Evolutionary conservation across 345 rosid species (phyloP), one percentile per base, ranked within the genome.

Genomic region (Toxicodendron radicans): DNA sequence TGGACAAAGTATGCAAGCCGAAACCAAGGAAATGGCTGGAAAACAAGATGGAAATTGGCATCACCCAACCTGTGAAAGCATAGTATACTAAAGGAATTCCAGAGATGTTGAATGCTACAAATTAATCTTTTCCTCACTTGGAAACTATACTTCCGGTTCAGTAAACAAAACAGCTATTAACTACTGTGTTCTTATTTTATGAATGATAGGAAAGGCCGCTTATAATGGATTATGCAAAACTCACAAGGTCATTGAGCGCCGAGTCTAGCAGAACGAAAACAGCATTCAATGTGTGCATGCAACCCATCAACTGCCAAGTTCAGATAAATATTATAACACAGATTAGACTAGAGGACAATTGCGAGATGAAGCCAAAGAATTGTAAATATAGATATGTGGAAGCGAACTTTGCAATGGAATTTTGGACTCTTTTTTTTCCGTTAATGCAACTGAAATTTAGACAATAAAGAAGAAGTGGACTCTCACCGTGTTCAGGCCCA

Each of bases 11-110:
- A 95, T 8, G 93, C 88, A 0, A 93, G 61, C 78, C 97, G 87
- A 85, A 89, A 90, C 97, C 96, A 90, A 13, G 97, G 98, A 70
- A 93, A 95, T 27, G 83, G 73, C 91, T 87, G 91, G 49, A 79
- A 51, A 33, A 17, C 53, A 62, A 58, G n/a, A 68, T 18, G 27
- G 70, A 9, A 61, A 23, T 24, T 23, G 24, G 32, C 1, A 20
- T 41, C 30, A 38, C 49, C 0, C 52, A 48, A 11, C 17, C 17
- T 7, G 43, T 38, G 43, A 38, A 38, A 38, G 43, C 43, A 38
- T 38, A 38, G 43, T 8, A 38, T 5, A 38, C 43, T 38, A 38
- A 38, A 38, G 43, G 7, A 38, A 38, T 38, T 8, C 43, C 43
- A 35, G 7, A 3, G 38, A 3, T 35, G 38, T 35, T 35, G 7